phyloP scores from a whole-genome alignment of 371 early-diverging fungal genomes.

The Rhizomucor pusillus region DNA sequence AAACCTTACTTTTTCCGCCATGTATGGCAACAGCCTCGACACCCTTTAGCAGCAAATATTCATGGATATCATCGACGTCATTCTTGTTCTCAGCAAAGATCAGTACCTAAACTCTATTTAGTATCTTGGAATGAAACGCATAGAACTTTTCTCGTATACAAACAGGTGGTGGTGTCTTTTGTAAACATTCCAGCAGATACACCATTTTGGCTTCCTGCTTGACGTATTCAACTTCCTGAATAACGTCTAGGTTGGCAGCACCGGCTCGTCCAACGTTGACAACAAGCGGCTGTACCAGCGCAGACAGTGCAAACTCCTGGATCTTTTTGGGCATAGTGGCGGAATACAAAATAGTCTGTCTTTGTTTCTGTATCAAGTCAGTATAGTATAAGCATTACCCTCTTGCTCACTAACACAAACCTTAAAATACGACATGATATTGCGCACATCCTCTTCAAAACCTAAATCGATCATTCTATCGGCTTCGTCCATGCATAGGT shows the following conservation, averaged over 20 bases:
- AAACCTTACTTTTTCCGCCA: conserved; percentile 90
- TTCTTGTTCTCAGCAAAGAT: conserved; percentile 99
- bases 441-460: conserved; percentile 93
- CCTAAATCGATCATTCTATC: conserved; percentile 99
- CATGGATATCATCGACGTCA: conserved; percentile 99
- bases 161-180: conserved; percentile 94
- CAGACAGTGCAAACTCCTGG: conserved; percentile 89
- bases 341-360: conserved; percentile 92
- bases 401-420: conserved; percentile 21
- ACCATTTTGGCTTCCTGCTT: conserved; percentile 94
- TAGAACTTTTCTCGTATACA: conserved; percentile 4
- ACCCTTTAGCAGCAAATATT: conserved; percentile 90
- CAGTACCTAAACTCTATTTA: conserved; percentile 58
- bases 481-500: conserved; percentile 97
- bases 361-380: conserved; percentile 34
- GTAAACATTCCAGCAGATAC: conserved; percentile 87
- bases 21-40: conserved; percentile 94
- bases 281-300: conserved; percentile 86
- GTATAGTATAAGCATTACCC: not conserved
- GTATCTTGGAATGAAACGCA: not conserved
- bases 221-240: conserved; percentile 97
- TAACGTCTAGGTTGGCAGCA: conserved; percentile 95
- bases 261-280: conserved; percentile 99
- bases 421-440: conserved; percentile 91
- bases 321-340: conserved; percentile 99